A percentile compares a stretch with the other conserved stretches of the same genome.
These are phyloP conservation scores for Trichoderma sp. DNA, from an alignment of 2,329 filamentous ascomycete species.

Conservation along the genomic window DNA sequence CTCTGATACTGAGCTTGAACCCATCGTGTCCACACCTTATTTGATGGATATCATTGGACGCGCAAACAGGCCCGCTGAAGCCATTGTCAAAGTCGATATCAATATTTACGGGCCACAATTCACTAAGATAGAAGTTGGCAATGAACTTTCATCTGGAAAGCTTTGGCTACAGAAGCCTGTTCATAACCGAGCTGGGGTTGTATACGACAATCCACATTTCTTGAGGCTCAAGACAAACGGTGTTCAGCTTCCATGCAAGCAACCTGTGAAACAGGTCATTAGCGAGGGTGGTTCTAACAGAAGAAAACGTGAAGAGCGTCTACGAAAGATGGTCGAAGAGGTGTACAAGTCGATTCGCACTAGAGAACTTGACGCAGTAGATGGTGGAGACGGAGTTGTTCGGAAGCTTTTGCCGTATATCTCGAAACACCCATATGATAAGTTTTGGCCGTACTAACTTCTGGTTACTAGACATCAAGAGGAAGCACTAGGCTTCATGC, in stretches of 20 bases:
- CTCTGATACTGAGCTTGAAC: slow-evolving; percentile 14
- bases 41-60: slow-evolving; percentile 28
- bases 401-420: slow-evolving; percentile 28
- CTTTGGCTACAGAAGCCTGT: slow-evolving; percentile 36
- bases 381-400: slow-evolving; percentile 25
- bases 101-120: slow-evolving; percentile 36
- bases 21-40: background rate
- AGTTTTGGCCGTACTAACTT: background rate
- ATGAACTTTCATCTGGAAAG: slow-evolving; percentile 29
- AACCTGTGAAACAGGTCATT: background rate
- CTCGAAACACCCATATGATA: background rate
- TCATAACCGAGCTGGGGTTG: slow-evolving; percentile 18
- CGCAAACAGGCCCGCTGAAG: slow-evolving; percentile 28
- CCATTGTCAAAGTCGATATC: slow-evolving; percentile 34
- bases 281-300: background rate
- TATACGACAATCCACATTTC: slow-evolving; percentile 17
- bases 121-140: slow-evolving; percentile 26
- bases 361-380: slow-evolving; percentile 20
- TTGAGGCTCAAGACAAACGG: background rate
- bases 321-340: background rate
- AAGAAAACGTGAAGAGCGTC: background rate
- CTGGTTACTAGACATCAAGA: slow-evolving; percentile 35
- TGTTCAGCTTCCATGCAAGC: background rate
- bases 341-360: background rate
- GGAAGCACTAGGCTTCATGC: slow-evolving; percentile 38